phyloP scores from a whole-genome alignment of 2,329 filamentous ascomycete species.

The Metarhizium guizhouense region DNA sequence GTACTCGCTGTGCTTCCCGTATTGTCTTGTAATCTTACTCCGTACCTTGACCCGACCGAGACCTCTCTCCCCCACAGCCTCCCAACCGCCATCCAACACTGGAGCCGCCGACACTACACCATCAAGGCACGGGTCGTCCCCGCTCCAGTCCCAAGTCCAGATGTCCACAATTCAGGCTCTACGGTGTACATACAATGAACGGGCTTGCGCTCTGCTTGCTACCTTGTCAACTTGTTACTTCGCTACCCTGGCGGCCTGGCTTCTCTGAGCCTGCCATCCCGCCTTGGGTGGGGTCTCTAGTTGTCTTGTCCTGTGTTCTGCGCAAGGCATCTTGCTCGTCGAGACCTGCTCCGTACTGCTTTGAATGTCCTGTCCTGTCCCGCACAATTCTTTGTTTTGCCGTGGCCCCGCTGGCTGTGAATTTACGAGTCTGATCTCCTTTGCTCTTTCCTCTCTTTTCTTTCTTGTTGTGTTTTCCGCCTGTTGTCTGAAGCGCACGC shows the following conservation, averaged over 20 bases:
- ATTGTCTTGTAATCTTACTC: too few relatives aligned
- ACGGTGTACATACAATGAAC: too few relatives aligned
- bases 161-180: background rate
- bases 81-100: background rate
- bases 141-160: background rate
- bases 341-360: background rate
- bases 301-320: background rate
- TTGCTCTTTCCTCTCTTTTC: background rate
- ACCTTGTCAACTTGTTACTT: background rate
- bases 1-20: background rate
- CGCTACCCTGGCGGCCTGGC: background rate
- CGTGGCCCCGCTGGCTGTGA: slow-evolving; percentile 1
- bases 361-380: background rate
- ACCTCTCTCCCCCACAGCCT: too few relatives aligned
- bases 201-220: background rate
- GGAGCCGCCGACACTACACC: background rate
- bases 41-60: too few relatives aligned
- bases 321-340: background rate
- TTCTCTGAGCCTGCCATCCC: slow-evolving; percentile 11
- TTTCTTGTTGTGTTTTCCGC: background rate
- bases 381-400: background rate
- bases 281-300: slow-evolving; percentile 9
- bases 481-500: background rate
- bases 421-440: background rate
- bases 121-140: slow-evolving; percentile 4